Evolutionary conservation across 371 early-diverging fungal species (phyloP).

Genomic region (Nematocida homosporus): DNA sequence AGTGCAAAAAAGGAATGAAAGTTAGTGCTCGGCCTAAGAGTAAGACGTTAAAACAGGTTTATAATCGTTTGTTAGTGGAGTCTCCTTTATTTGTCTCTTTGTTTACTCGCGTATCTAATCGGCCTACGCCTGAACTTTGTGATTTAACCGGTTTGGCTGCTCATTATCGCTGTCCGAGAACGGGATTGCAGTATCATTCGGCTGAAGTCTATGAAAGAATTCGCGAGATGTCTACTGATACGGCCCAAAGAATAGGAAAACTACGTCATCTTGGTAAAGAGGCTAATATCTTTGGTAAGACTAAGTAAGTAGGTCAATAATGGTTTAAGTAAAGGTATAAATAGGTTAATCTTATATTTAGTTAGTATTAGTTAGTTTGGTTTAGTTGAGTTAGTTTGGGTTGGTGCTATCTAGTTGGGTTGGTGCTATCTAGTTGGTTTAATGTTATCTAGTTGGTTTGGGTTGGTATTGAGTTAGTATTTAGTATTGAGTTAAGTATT

Average conservation of each 20-base stretch:
- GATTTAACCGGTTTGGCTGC: conserved; percentile 67
- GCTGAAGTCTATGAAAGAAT: conserved; percentile 63
- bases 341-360: neutral
- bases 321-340: too few relatives aligned
- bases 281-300: conserved; percentile 4
- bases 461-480: too few relatives aligned
- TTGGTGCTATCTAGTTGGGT: too few relatives aligned
- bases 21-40: conserved; percentile 17
- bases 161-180: conserved; percentile 63
- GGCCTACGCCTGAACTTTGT: conserved; percentile 62
- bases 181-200: conserved; percentile 62
- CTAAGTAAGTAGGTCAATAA: too few relatives aligned
- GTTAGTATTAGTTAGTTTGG: neutral
- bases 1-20: conserved; percentile 68
- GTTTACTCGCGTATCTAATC: conserved; percentile 46
- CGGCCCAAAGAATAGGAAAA: conserved; percentile 24
- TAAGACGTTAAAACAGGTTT: conserved; percentile 58
- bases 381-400: too few relatives aligned
- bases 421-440: too few relatives aligned
- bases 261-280: conserved; percentile 42
- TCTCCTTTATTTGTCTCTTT: conserved; percentile 52
- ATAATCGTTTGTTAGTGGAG: conserved; percentile 25
- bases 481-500: too few relatives aligned
- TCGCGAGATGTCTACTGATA: conserved; percentile 41
- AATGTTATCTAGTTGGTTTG: too few relatives aligned